A percentile compares a stretch with the other conserved stretches of the same genome.
Evolutionary conservation across 1,284 basidiomycete species (phyloP).

Genomic region (Flammula alnicola): DNA sequence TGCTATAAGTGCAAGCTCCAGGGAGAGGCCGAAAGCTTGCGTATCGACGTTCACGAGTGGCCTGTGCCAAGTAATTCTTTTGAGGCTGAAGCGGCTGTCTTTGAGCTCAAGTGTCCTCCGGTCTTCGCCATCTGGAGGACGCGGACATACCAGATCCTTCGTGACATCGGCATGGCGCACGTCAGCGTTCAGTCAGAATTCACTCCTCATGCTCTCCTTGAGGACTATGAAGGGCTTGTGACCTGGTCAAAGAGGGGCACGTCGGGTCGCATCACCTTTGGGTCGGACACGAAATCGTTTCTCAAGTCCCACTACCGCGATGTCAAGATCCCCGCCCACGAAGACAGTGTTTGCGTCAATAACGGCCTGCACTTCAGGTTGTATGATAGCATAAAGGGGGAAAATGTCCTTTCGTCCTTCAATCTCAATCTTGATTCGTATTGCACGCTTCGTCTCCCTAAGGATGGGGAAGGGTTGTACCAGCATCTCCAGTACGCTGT

Average conservation of each 20-base stretch:
- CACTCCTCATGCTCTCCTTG: neutral
- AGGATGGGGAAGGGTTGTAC: constrained; percentile 34
- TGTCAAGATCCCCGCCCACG: constrained; percentile 30
- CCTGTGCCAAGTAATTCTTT: constrained; percentile 42
- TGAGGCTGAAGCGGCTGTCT: constrained; percentile 39
- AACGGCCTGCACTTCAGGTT: constrained; percentile 37
- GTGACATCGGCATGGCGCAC: constrained; percentile 33
- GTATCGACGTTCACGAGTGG: constrained; percentile 51
- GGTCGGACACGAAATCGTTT: constrained; percentile 47
- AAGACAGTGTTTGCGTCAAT: constrained; percentile 35
- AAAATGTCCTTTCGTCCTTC: neutral
- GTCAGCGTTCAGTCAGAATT: neutral
- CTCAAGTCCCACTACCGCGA: constrained; percentile 39
- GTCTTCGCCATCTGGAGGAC: constrained; percentile 49
- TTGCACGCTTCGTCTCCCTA: constrained; percentile 37
- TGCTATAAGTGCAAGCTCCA: constrained; percentile 41
- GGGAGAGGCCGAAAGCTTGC: constrained; percentile 24
- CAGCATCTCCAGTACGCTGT: constrained; percentile 41
- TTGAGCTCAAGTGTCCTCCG: constrained; percentile 48
- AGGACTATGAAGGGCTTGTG: constrained; percentile 6
- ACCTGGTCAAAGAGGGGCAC: neutral
- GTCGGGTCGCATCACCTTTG: constrained; percentile 35
- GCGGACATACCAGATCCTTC: constrained; percentile 42
- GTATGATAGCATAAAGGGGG: constrained; percentile 23
- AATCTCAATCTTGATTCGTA: constrained; percentile 3